phyloP scores from a whole-genome alignment of 108 stramenopile species.

The Fragilaria radians region DNA sequence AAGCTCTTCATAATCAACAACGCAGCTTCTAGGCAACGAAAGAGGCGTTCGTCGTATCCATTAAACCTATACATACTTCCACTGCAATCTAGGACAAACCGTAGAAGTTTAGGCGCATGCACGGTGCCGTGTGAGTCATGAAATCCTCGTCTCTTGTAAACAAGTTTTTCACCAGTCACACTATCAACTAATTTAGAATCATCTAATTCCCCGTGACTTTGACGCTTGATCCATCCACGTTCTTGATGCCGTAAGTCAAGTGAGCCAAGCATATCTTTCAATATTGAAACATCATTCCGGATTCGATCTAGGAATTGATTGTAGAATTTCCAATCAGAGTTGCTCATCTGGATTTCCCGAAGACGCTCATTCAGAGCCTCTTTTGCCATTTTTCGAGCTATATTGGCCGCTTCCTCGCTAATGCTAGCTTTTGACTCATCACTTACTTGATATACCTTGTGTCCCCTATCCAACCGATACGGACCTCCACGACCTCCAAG shows the following conservation, averaged over 20 bases:
- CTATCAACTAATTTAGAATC: constrained; percentile 81
- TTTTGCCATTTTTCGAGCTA: constrained; percentile 61
- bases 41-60: constrained; percentile 70
- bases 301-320: constrained; percentile 42
- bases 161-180: constrained; percentile 68
- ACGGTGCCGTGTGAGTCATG: too few relatives aligned
- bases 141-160: constrained; percentile 81
- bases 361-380: constrained; percentile 64
- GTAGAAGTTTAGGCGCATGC: constrained; percentile 34
- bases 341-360: constrained; percentile 71
- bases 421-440: constrained; percentile 83
- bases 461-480: constrained; percentile 80
- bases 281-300: constrained; percentile 40
- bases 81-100: constrained; percentile 68
- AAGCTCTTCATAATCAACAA: constrained; percentile 85
- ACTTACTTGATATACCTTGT: constrained; percentile 79
- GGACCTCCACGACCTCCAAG: constrained; percentile 91
- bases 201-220: constrained; percentile 81
- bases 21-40: constrained; percentile 71
- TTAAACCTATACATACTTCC: constrained; percentile 93
- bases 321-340: constrained; percentile 69
- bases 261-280: constrained; percentile 45
- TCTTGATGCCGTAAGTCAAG: constrained; percentile 51
- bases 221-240: constrained; percentile 71
- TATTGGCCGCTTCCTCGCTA: constrained; percentile 48